These are phyloP conservation scores for Erythrophleum fordii DNA, from an alignment of 306 rosid genomes.

Conservation along the genomic window DNA sequence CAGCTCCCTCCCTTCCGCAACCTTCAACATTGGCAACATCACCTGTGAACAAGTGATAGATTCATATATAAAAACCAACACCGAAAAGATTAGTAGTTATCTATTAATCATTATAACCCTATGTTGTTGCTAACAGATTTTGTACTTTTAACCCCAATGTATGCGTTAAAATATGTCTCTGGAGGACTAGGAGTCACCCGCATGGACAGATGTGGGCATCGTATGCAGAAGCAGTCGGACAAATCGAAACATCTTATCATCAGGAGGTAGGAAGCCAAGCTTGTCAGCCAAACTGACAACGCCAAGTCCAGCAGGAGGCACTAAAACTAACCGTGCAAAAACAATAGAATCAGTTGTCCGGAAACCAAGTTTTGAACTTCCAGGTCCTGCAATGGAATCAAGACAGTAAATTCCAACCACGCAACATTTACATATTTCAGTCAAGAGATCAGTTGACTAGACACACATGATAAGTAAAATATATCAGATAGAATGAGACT, in stretches of 20 bases:
- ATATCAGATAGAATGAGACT: not conserved
- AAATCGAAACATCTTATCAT: slow-evolving; percentile 85
- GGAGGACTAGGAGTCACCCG: slow-evolving; percentile 56
- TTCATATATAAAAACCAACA: not conserved
- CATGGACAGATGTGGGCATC: slow-evolving; percentile 90
- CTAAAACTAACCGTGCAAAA: slow-evolving; percentile 72
- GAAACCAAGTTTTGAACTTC: slow-evolving; percentile 89
- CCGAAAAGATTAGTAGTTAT: not conserved
- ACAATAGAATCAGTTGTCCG: slow-evolving; percentile 86
- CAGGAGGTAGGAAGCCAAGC: slow-evolving; percentile 89
- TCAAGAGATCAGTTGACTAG: slow-evolving; percentile 24
- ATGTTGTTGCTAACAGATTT: slow-evolving; percentile 7
- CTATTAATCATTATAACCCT: not conserved
- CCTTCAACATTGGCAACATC: slow-evolving; percentile 95
- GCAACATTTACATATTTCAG: not conserved
- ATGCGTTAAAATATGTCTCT: no score
- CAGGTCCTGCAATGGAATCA: slow-evolving; percentile 88
- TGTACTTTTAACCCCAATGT: no score
- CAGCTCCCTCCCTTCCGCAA: slow-evolving; percentile 90
- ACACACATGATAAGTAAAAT: not conserved
- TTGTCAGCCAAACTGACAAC: slow-evolving; percentile 83
- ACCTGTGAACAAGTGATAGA: slow-evolving; percentile 51
- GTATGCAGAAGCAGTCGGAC: slow-evolving; percentile 92
- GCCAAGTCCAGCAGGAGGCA: slow-evolving; percentile 86
- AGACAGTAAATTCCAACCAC: not conserved